Evolutionary conservation across 768 basidiomycete genomes (phyloP).

Genomic region (Gyrodon lividus): DNA sequence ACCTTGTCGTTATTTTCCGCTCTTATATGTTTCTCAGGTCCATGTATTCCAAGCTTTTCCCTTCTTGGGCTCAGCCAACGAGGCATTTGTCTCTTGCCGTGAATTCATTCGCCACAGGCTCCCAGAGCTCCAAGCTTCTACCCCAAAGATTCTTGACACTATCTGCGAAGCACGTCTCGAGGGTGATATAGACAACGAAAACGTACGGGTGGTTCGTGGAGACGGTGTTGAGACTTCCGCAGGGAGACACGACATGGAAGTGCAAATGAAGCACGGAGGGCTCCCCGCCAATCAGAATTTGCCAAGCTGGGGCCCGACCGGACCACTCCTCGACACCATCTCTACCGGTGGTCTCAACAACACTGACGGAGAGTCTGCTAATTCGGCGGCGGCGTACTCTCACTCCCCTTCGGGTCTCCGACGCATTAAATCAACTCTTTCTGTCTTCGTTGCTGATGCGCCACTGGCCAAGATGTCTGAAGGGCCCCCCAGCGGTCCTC

Average conservation of each 20-base stretch:
- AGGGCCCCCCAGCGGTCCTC: not conserved
- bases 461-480: slow-evolving; percentile 14
- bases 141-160: slow-evolving; percentile 51
- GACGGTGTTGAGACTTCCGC: slow-evolving; percentile 61
- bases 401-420: slow-evolving; percentile 20
- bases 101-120: slow-evolving; percentile 64
- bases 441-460: slow-evolving; percentile 21
- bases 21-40: slow-evolving; percentile 44
- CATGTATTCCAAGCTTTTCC: slow-evolving; percentile 92
- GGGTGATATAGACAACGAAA: slow-evolving; percentile 67
- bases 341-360: slow-evolving; percentile 1
- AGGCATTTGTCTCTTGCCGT: slow-evolving; percentile 68
- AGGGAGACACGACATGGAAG: slow-evolving; percentile 41
- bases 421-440: slow-evolving; percentile 33
- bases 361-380: not conserved
- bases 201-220: slow-evolving; percentile 66
- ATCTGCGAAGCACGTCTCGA: slow-evolving; percentile 61
- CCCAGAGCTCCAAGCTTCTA: slow-evolving; percentile 49
- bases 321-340: slow-evolving; percentile 1
- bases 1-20: not conserved
- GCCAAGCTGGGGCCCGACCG: slow-evolving; percentile 50
- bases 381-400: slow-evolving; percentile 7
- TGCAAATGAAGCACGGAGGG: slow-evolving; percentile 29
- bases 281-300: slow-evolving; percentile 38
- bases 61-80: slow-evolving; percentile 64